Evolutionary conservation across 2,329 filamentous ascomycete species (phyloP).

Genomic region (Diaporthe vexans): DNA sequence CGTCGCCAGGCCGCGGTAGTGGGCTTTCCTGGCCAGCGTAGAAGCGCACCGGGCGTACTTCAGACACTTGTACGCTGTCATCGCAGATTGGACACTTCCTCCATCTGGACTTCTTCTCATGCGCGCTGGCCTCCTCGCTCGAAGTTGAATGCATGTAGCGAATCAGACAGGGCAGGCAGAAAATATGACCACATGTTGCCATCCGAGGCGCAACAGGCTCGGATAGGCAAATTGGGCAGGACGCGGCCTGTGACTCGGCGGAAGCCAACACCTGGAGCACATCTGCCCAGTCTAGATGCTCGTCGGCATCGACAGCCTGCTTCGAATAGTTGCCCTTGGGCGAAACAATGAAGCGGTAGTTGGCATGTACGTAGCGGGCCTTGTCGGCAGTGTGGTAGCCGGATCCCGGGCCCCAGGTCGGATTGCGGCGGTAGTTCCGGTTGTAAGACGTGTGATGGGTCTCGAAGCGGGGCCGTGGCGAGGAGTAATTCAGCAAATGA

Average conservation of each 20-base stretch:
- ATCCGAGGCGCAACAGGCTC: constrained; percentile 94
- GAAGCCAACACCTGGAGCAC: constrained; percentile 94
- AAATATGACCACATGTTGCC: constrained; percentile 97
- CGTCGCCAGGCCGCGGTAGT: constrained; percentile 84
- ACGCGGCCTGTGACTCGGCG: constrained; percentile 86
- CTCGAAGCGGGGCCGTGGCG: constrained; percentile 78
- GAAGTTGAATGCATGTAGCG: constrained; percentile 93
- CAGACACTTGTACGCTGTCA: constrained; percentile 92
- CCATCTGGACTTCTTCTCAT: constrained; percentile 73
- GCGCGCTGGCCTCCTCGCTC: constrained; percentile 71
- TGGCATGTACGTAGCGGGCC: constrained; percentile 90
- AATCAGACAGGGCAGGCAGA: constrained; percentile 92
- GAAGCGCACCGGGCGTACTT: constrained; percentile 90
- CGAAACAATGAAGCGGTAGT: constrained; percentile 96
- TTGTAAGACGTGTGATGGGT: constrained; percentile 64
- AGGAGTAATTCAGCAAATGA: constrained; percentile 93
- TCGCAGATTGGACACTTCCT: constrained; percentile 98
- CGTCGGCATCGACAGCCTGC: constrained; percentile 88
- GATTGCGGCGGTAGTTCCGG: constrained; percentile 76
- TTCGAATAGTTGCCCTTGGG: constrained; percentile 83
- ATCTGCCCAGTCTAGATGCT: constrained; percentile 90
- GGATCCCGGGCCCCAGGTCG: constrained; percentile 87
- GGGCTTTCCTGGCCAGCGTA: constrained; percentile 90
- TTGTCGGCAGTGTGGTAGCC: constrained; percentile 94
- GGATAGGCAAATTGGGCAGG: constrained; percentile 95